Conservation (phyloP, 345 rosid genomes). For the Balakata baccata region DNA sequence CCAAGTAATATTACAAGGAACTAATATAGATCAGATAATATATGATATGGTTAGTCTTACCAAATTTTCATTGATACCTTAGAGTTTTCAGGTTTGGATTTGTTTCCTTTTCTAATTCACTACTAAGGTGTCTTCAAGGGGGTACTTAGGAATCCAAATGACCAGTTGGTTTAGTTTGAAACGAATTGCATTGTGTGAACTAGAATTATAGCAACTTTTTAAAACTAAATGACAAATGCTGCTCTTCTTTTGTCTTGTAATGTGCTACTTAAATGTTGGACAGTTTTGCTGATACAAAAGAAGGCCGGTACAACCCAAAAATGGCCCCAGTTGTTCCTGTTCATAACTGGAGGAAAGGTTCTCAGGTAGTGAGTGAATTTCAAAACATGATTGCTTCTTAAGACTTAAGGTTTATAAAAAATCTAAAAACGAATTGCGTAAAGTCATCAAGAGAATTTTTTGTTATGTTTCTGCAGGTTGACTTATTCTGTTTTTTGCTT, state of each 20-base stretch:
- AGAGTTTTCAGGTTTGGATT: neutral
- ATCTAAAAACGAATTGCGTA: neutral
- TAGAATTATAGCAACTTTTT: neutral
- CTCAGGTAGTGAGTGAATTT: constrained; percentile 58
- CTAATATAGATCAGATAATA: neutral
- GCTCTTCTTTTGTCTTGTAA: constrained; percentile 1
- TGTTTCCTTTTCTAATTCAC: neutral
- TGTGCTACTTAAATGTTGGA: constrained; percentile 17
- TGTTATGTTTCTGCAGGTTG: constrained; percentile 13
- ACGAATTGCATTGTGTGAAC: neutral
- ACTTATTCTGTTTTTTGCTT: constrained; percentile 16
- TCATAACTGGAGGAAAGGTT: constrained; percentile 96
- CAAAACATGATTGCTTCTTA: constrained; percentile 15
- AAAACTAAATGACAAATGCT: too few relatives aligned
- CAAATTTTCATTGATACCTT: neutral
- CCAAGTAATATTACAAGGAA: neutral
- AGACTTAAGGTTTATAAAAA: constrained; percentile 1
- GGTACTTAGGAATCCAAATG: neutral
- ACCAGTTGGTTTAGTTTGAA: neutral
- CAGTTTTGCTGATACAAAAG: constrained; percentile 97
- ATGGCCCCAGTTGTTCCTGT: constrained; percentile 75
- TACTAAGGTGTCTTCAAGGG: neutral
- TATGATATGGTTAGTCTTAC: neutral
- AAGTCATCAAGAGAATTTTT: constrained; percentile 8
- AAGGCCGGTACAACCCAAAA: constrained; percentile 95